Percentiles rank a stretch among this genome's conserved stretches.
Conservation (phyloP, 805 yeast genomes). For the Metschnikowia corniflorae region DNA sequence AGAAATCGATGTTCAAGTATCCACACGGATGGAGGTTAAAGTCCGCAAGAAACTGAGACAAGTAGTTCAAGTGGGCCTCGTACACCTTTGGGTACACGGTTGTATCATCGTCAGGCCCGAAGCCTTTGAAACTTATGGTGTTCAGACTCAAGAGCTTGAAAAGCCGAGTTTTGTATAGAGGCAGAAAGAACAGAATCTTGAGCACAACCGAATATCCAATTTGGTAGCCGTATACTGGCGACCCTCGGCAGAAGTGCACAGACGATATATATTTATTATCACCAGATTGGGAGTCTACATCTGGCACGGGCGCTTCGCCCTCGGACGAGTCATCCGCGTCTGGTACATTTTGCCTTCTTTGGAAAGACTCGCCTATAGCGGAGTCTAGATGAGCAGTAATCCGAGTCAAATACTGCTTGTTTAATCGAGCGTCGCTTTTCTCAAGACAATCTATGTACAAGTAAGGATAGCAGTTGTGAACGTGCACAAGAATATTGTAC, state of each 20-base stretch:
- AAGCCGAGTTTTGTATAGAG: slow-evolving; percentile 53
- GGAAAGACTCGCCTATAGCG: slow-evolving; percentile 38
- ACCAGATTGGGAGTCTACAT: slow-evolving; percentile 2
- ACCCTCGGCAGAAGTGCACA: slow-evolving; percentile 64
- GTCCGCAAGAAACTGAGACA: slow-evolving; percentile 76
- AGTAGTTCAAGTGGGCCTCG: slow-evolving; percentile 79
- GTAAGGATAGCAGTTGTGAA: slow-evolving; percentile 86
- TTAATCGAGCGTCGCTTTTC: slow-evolving; percentile 11
- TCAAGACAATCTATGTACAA: slow-evolving; percentile 63
- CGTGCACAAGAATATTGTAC: slow-evolving; percentile 49
- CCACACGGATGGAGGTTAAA: slow-evolving; percentile 82
- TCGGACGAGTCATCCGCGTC: slow-evolving; percentile 11
- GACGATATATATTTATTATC: slow-evolving; percentile 49
- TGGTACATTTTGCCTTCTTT: slow-evolving; percentile 13
- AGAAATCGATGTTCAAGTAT: slow-evolving; percentile 53
- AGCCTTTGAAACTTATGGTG: slow-evolving; percentile 11
- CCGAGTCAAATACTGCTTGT: slow-evolving; percentile 30
- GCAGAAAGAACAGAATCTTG: slow-evolving; percentile 66
- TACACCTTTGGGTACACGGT: slow-evolving; percentile 25
- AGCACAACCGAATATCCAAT: slow-evolving; percentile 61
- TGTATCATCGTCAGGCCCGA: neutral
- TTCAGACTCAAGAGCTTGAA: slow-evolving; percentile 41
- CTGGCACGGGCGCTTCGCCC: slow-evolving; percentile 9
- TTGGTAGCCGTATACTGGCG: slow-evolving; percentile 82
- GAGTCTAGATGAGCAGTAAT: slow-evolving; percentile 46